Base-by-base conservation (phyloP, 176 grass and related monocot genomes). In the Carex cristatella region DNA sequence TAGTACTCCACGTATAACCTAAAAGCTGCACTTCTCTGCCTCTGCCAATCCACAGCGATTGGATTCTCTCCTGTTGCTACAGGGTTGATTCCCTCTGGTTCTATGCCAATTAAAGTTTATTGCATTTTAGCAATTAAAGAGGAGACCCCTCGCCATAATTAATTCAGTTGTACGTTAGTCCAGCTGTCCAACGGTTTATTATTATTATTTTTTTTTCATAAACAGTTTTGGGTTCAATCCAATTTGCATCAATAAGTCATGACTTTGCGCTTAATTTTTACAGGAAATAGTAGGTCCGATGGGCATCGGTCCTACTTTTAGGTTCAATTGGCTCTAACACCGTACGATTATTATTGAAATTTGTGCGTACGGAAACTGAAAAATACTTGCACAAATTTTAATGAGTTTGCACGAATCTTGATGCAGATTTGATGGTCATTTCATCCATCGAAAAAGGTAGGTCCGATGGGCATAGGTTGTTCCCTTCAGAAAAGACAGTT, bases 1-100 rank as follows among this genome's bases (percentile, higher is more conserved):
- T 55, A 3, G 63, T 83, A 83, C 81, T 83, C 49, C 73, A 54
- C 48, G 57, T 66, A 60, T 27, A 63, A 63, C 79, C 57, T 57
- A 46, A 81, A 81, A 64, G 56, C 57, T 64, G 57, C 79, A 64
- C 5, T 58, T 40, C 16, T 10, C 73, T 77, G 73, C 49, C 9
- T 55, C 73, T 77, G 48, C 19, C 73, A 77, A 56, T 31, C 10
- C 10, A 54, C 49, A 23, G 23, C 27, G 19, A 13, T 74, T 3
- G 3, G 14, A 30, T 60, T 80, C 56, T 80, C 78, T 35, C 53
- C 54, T 59, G 77, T 80, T 81, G 13, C 79, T 62, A 44, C 18
- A 65, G 79, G 0, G 0, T n/a, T 10, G 5, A 46, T 27, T 62
- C 28, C 7, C 55, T 81, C 60, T 38, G 0, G 55, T 15, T 40